phyloP scores from a whole-genome alignment of 352 stramenopile species.

The Phytopythium boreale region DNA sequence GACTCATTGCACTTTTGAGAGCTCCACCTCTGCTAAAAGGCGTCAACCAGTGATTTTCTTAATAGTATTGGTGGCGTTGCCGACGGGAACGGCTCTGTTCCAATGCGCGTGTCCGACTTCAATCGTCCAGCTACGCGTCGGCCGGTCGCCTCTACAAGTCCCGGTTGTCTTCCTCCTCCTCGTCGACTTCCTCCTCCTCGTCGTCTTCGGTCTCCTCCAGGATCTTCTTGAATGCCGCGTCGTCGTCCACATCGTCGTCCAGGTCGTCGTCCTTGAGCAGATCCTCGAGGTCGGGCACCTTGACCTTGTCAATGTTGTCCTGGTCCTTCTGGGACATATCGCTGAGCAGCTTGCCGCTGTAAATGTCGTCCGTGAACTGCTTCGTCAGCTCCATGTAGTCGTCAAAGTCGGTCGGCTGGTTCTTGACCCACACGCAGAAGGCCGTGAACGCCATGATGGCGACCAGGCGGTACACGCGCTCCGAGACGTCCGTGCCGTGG shows the following conservation, averaged over 20 bases:
- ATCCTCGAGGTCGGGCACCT: conserved; percentile 85
- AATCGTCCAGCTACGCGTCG: conserved; percentile 8
- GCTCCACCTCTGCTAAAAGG: background rate
- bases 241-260: conserved; percentile 63
- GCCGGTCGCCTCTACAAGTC: conserved; percentile 54
- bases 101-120: background rate
- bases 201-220: conserved; percentile 76
- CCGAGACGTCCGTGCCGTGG: conserved; percentile 76
- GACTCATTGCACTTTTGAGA: too few species aligned
- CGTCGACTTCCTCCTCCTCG: conserved; percentile 31
- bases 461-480: conserved; percentile 94
- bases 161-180: conserved; percentile 50
- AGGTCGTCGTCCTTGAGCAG: conserved; percentile 83
- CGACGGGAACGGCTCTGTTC: too few species aligned
- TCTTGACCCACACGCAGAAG: conserved; percentile 98
- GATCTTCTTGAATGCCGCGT: conserved; percentile 77
- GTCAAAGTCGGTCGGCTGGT: conserved; percentile 99
- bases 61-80: background rate
- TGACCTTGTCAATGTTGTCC: conserved; percentile 97
- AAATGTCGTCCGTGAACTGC: conserved; percentile 99
- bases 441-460: conserved; percentile 91
- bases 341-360: conserved; percentile 97
- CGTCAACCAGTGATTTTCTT: background rate
- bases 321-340: conserved; percentile 98
- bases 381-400: conserved; percentile 98